A percentile compares a stretch with the other conserved stretches of the same genome.
phyloP scores from a whole-genome alignment of 2,329 filamentous ascomycete species.

The Pseudogymnoascus sp. region DNA sequence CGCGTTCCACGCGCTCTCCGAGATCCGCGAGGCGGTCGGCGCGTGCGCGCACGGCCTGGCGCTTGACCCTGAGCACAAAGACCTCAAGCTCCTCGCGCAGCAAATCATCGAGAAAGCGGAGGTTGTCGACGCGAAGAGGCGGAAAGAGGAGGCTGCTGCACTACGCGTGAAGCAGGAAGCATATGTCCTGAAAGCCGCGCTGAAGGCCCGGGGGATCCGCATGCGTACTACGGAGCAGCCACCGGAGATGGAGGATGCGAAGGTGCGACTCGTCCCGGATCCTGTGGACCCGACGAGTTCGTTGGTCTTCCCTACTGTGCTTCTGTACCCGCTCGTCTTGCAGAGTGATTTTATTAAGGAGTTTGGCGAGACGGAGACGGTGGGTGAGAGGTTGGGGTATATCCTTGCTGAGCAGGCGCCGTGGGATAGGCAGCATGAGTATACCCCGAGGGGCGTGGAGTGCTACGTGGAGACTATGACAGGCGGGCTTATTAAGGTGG shows the following conservation, averaged over 20 bases:
- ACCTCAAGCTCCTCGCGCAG: constrained; percentile 54
- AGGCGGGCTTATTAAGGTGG: constrained; percentile 81
- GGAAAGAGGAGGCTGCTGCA: constrained; percentile 49
- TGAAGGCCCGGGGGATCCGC: constrained; percentile 64
- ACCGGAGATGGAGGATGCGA: constrained; percentile 83
- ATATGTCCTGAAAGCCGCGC: constrained; percentile 56
- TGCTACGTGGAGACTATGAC: constrained; percentile 80
- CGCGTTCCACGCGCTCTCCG: constrained; percentile 73
- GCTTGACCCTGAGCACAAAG: constrained; percentile 62
- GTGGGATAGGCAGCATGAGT: constrained; percentile 70
- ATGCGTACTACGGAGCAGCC: constrained; percentile 61
- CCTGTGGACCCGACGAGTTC: constrained; percentile 65
- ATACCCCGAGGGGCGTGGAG: constrained; percentile 62
- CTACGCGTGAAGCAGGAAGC: constrained; percentile 50
- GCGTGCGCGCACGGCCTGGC: constrained; percentile 67
- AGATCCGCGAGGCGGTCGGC: constrained; percentile 73
- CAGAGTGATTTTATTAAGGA: constrained; percentile 89
- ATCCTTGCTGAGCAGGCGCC: constrained; percentile 67
- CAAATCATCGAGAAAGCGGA: constrained; percentile 58
- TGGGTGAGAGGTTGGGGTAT: constrained; percentile 74
- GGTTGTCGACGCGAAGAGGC: constrained; percentile 48
- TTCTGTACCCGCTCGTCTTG: constrained; percentile 76
- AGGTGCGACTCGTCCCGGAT: constrained; percentile 62
- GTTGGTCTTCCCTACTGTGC: constrained; percentile 69
- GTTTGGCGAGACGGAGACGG: constrained; percentile 68